Evolutionary conservation across 2,329 filamentous ascomycete species (phyloP).

Genomic region (Xylaria polymorpha): DNA sequence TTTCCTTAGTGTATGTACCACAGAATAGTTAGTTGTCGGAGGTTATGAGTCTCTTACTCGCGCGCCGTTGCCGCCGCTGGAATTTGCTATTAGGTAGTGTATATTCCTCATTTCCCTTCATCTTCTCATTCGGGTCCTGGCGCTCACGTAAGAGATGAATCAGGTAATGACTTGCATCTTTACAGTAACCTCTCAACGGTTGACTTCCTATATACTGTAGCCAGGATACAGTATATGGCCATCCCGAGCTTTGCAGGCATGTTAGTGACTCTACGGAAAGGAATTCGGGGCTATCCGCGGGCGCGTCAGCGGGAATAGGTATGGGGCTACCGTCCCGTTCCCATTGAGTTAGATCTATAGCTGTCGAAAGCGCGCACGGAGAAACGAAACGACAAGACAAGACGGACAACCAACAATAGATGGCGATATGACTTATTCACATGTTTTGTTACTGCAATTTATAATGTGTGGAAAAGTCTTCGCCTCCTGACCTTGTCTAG

Average conservation of each 20-base stretch:
- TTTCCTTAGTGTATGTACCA: no score
- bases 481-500: not conserved
- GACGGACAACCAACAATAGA: not conserved
- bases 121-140: not conserved
- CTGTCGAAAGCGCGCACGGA: not conserved
- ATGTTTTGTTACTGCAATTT: no score
- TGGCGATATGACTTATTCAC: not conserved
- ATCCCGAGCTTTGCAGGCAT: not conserved
- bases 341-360: not conserved
- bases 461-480: not conserved
- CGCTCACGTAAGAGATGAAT: conserved; percentile 3
- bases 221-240: not conserved
- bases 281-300: not conserved
- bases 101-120: not conserved
- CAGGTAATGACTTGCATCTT: not conserved
- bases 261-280: not conserved
- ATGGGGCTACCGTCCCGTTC: not conserved
- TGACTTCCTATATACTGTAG: not conserved
- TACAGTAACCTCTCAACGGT: not conserved
- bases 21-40: not conserved
- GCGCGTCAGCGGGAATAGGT: not conserved
- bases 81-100: not conserved
- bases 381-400: not conserved
- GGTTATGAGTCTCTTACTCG: not conserved
- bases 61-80: not conserved